Evolutionary conservation across 768 basidiomycete genomes (phyloP).

Genomic region (Psilocybe azurescens): DNA sequence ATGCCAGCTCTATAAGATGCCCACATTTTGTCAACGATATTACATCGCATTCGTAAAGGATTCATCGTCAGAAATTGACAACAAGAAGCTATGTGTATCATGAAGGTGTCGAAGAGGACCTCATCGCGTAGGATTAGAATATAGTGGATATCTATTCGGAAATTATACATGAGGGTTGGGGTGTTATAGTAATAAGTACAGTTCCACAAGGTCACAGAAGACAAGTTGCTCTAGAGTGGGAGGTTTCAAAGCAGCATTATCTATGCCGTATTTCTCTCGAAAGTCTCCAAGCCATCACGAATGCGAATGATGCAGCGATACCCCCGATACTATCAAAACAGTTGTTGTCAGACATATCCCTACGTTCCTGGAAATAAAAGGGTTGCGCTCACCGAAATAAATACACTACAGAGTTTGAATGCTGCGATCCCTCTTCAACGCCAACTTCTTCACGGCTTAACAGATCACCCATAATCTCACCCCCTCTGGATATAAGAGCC

Average conservation of each 20-base stretch:
- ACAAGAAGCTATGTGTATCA: too few relatives aligned
- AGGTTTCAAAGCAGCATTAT: not conserved
- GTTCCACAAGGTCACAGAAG: too few relatives aligned
- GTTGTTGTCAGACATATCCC: not conserved
- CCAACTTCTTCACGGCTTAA: slow-evolving; percentile 13
- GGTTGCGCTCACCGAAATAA: slow-evolving; percentile 71
- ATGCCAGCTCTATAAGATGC: too few relatives aligned
- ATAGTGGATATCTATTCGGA: too few relatives aligned
- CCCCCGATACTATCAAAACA: slow-evolving; percentile 27
- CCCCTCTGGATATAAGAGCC: slow-evolving; percentile 16
- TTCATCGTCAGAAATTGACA: too few relatives aligned
- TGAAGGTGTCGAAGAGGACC: too few relatives aligned
- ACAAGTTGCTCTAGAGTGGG: too few relatives aligned
- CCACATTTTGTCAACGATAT: too few relatives aligned
- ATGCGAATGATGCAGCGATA: slow-evolving; percentile 33
- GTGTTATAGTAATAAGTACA: too few relatives aligned
- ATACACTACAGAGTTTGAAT: slow-evolving; percentile 76
- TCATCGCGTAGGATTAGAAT: too few relatives aligned
- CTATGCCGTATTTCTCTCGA: slow-evolving; percentile 32
- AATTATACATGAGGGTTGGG: too few relatives aligned
- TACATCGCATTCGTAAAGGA: too few relatives aligned
- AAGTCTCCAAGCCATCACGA: slow-evolving; percentile 34
- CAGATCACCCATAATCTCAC: slow-evolving; percentile 1
- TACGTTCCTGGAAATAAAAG: not conserved
- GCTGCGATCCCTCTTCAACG: slow-evolving; percentile 25